Base-by-base conservation (phyloP, 2,329 filamentous ascomycete species). In the Diplodia mutila region DNA sequence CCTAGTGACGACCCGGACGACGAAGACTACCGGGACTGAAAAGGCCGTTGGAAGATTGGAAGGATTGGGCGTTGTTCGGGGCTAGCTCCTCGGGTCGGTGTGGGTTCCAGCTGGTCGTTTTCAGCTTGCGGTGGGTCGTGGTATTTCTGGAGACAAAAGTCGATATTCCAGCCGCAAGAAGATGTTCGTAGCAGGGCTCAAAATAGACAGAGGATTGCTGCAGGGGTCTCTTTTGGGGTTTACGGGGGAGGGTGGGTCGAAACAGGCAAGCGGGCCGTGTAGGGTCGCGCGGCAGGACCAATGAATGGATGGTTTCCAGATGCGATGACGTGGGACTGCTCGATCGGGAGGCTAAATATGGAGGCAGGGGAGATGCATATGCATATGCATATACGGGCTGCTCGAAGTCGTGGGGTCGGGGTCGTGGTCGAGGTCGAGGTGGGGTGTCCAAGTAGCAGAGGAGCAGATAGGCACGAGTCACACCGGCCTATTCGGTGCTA, bases 261-360 rank as follows among this genome's bases (percentile, higher is more conserved):
- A 46, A 42, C 42, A 49, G 57, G 57, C 39, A 61, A 49, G 57
- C n/a, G 27, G 25, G 23, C n/a, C 32, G 57, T 37, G 34, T 37
- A 37, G 34, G 34, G 2, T 37, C 34, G 11, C 9, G 14, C 2
- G 8, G 42, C 25, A 8, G 34, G 16, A 21, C 25, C 55, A 59
- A 46, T 46, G 42, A 18, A 27, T 1, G 6, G 18, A 2, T 9
- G 1, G 23, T 32, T 34, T 11, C 18, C 27, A 34, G 59, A 63
- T n/a, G 14, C 9, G 29, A 63, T 63, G 59, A 52, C 59, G 59
- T 51, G 34, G 42, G 59, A 37, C 7, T 51, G 42, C 57, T 32
- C 23, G 27, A 61, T 49, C 39, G 11, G 39, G 4, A 18, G 29
- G 57, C 57, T 61, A 61, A 61, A 32, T 27, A 61, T 61, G 57